Evolutionary conservation across 495 filamentous ascomycete genomes (phyloP), one percentile per base, ranked within the genome.

Genomic region (Eremomyces bilateralis): DNA sequence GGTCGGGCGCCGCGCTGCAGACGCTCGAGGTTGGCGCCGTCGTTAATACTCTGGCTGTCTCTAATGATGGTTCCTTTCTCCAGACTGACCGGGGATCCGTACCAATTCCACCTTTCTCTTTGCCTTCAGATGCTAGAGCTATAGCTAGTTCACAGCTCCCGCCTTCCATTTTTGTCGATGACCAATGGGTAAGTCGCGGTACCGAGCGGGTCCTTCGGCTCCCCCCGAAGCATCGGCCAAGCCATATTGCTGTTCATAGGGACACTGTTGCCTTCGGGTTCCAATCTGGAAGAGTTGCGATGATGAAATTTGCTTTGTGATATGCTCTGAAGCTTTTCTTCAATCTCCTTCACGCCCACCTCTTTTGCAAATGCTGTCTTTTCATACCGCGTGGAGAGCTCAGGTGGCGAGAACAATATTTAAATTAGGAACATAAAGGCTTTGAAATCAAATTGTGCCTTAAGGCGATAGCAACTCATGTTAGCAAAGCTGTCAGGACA

Each of bases 11-110:
- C n/a, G n/a, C n/a, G n/a, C n/a, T n/a, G n/a, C n/a, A n/a, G n/a
- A 37, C 35, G 35, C 4, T 28, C 13, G 3, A 32, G 15, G 25
- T 29, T 36, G 22, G 15, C 15, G 4, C 6, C 15, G n/a, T 36
- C 15, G 21, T 36, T 24, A 3, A 28, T 3, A 15, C n/a, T 11
- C 34, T 32, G 8, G 24, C 20, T 11, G 24, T 36, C 22, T 36
- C 34, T 16, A 22, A 36, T 36, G 21, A 36, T 36, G 34, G 34
- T 11, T 25, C 22, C 6, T 36, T 36, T 22, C 8, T 36, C 12
- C 34, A 25, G 12, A 36, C 20, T 6, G 34, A 36, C 16, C 11
- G 34, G 16, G 34, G 34, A 17, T 21, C n/a, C n/a, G n/a, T n/a
- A n/a, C n/a, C n/a, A n/a, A n/a, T 16, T 8, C 15, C 29, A 36